Evolutionary conservation across 441 rosid genomes (phyloP), one percentile per base, ranked within the genome.

Genomic region (Populus hybrid): DNA sequence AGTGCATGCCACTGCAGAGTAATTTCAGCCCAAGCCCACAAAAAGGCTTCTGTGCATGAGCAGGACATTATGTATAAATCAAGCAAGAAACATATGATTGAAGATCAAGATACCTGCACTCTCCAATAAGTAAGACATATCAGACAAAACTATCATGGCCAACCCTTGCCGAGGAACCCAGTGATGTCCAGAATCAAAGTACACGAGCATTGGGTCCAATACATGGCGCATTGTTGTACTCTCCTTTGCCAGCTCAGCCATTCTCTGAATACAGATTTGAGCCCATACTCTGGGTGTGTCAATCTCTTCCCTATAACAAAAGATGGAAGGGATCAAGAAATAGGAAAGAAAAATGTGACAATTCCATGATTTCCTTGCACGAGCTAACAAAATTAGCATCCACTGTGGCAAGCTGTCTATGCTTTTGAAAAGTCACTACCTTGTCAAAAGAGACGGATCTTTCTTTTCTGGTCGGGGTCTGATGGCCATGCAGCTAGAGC

Each of bases 241-340:
- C 87, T 97, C 99, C 83, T 92, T 90, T 74, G 95, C 97, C 77
- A 97, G 81, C 79, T 97, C 99, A 84, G 90, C 94, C 93, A 94
- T 82, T 85, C 93, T 89, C 83, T 94, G 99, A 73, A 97, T 83
- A 82, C 99, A 94, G 77, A 97, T 91, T 84, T 85, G 98, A 72
- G 99, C 94, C 99, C 99, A 97, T 68, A 92, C 89, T 82, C 86
- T 92, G 18, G 99, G 97, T 70, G 87, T 88, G 85, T 92, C 97
- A 18, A 81, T 80, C 90, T 93, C 99, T 85, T 97, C 99, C 75
- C 99, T 96, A 65, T 18, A 84, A 75, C 74, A 79, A 75, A 50
- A 75, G 81, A 32, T 50, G 30, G 28, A 61, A 73, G 18, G 26
- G 11, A 36, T 5, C 6, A 36, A 10, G 23, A 35, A 69, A 66